Evolutionary conservation across 768 basidiomycete species (phyloP).

Genomic region (Exsudoporus frostii): DNA sequence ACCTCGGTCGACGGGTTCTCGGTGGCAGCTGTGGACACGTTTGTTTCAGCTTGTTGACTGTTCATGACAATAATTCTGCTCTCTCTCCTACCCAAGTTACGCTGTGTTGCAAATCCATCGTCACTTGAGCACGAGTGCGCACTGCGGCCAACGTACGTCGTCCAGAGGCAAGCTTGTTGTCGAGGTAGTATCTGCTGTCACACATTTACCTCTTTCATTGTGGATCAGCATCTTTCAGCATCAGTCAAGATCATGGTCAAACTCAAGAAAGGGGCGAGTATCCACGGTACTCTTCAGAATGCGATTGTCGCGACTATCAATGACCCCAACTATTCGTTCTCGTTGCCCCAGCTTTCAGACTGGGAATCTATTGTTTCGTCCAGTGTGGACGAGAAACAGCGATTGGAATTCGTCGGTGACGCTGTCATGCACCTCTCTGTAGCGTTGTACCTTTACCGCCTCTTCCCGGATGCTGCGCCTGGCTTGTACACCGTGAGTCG

Average conservation of each 20-base stretch:
- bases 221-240: background rate
- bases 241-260: constrained; percentile 16
- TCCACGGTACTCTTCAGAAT: constrained; percentile 21
- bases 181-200: background rate
- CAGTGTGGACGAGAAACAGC: constrained; percentile 33
- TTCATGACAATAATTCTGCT: too few relatives aligned
- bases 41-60: background rate
- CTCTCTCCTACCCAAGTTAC: background rate
- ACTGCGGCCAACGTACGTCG: too few relatives aligned
- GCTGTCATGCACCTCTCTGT: constrained; percentile 43
- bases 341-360: constrained; percentile 26
- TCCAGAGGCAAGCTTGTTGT: background rate
- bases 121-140: too few relatives aligned
- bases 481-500: constrained; percentile 35
- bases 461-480: constrained; percentile 32
- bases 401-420: constrained; percentile 48
- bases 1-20: too few relatives aligned
- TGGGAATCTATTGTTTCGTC: constrained; percentile 30
- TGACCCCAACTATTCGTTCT: constrained; percentile 26
- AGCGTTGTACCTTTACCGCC: constrained; percentile 37
- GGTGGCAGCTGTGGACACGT: background rate
- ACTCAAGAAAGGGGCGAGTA: constrained; percentile 11
- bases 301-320: constrained; percentile 26
- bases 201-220: background rate
- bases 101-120: background rate